Evolutionary conservation across 2,329 filamentous ascomycete species (phyloP), one percentile per base, ranked within the genome.

Genomic region (Tolypocladium album): DNA sequence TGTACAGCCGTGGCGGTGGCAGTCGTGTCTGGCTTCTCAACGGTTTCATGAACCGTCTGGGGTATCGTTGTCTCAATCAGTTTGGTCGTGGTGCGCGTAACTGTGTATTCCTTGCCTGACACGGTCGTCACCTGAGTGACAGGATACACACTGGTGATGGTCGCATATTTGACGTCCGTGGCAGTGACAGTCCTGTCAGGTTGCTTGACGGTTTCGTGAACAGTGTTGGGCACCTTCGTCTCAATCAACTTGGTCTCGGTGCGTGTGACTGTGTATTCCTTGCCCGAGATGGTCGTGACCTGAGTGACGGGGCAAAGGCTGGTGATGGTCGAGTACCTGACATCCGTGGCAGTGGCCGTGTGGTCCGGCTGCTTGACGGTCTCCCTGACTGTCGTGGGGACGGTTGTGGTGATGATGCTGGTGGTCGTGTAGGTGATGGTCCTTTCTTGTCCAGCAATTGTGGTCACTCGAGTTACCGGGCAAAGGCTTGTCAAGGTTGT

Each of bases 401-500:
- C 67, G 20, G 67, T 63, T 36, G 68, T 68, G 55, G 66, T 64
- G 8, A 70, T 47, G 34, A 65, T 68, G 31, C 64, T 63, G 39
- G 62, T 66, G 24, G 63, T 62, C 3, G 64, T 68, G 55, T 68
- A 64, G 3, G 62, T 69, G 11, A 63, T 36, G 13, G 61, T 63
- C 50, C 59, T 60, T 38, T 59, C 56, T 13, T 60, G 43, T 2
- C 61, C 61, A 5, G 17, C 58, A 59, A 65, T 68, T 1, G 61
- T 61, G 3, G 63, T 64, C 27, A 63, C 60, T 38, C 63, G 45
- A 1, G 73, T 75, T 8, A 79, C 65, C 12, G 77, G 76, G 66
- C 74, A 77, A 13, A 78, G 69, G 24, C 71, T 72, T 17, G 78
- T 80, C 47, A 74, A 58, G 31, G 75, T 78, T 6, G 69, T 72